Percentiles rank a stretch among this genome's conserved stretches.
Evolutionary conservation across 345 rosid genomes (phyloP).

Genomic region (Eucalyptus cloeziana): DNA sequence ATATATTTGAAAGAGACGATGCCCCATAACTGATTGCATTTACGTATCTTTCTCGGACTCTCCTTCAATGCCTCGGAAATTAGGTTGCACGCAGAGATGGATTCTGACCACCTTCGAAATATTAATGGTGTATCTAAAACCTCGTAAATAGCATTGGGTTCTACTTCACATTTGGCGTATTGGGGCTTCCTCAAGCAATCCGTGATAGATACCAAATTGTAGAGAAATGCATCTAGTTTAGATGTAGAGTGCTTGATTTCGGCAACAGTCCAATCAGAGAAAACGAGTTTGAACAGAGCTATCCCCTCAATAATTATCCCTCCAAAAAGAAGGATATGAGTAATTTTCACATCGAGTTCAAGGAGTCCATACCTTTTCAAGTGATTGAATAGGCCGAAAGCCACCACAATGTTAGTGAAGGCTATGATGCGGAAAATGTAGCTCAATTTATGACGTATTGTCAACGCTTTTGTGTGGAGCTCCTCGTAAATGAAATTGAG

Average conservation of each 20-base stretch:
- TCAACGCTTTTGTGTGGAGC: neutral
- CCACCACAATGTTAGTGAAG: neutral
- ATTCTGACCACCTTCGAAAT: too few species aligned
- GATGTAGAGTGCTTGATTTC: fast-evolving
- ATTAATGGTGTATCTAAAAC: neutral
- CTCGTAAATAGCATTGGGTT: fast-evolving
- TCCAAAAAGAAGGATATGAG: neutral
- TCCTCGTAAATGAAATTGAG: neutral
- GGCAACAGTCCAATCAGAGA: neutral
- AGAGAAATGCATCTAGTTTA: too few species aligned
- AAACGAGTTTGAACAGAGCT: fast-evolving
- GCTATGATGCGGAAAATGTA: neutral
- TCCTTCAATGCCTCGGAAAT: neutral
- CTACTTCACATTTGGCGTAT: fast-evolving
- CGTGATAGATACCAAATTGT: fast-evolving
- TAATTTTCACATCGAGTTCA: too few species aligned
- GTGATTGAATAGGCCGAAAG: neutral
- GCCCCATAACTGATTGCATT: fast-evolving
- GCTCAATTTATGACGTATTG: neutral
- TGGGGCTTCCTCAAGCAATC: fast-evolving
- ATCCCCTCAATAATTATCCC: neutral
- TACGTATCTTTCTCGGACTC: too few species aligned
- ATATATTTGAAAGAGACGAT: fast-evolving
- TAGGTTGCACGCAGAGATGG: neutral
- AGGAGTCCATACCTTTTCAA: neutral